These are phyloP conservation scores for Acacia concinna DNA, from an alignment of 331 rosid genomes.

Conservation along the genomic window DNA sequence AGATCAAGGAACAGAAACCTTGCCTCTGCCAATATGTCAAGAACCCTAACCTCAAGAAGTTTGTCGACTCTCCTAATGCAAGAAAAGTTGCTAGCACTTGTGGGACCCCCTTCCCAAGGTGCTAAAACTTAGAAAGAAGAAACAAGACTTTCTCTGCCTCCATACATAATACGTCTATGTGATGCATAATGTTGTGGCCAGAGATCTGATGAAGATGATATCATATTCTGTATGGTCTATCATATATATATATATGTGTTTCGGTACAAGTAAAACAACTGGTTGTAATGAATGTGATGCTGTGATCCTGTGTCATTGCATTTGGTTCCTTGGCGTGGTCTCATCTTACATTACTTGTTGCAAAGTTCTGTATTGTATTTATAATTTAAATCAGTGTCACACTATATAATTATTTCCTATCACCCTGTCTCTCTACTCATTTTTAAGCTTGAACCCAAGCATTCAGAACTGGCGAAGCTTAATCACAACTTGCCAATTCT, in stretches of 20 bases:
- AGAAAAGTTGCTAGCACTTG: conserved; percentile 82
- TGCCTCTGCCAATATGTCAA: conserved; percentile 86
- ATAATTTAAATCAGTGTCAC: conserved; percentile 41
- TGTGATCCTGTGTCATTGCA: conserved; percentile 40
- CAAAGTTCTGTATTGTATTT: conserved; percentile 35
- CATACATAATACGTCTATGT: conserved; percentile 37
- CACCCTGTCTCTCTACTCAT: background rate
- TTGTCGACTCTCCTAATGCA: conserved; percentile 84
- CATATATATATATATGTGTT: conserved; percentile 25
- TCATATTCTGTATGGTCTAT: conserved; percentile 45
- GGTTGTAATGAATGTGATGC: conserved; percentile 41
- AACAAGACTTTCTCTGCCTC: conserved; percentile 23
- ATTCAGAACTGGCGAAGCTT: background rate
- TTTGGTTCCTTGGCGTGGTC: conserved; percentile 50
- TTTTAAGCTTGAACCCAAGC: background rate
- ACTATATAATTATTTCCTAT: conserved; percentile 1
- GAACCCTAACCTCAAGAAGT: conserved; percentile 80
- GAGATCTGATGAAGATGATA: conserved; percentile 28
- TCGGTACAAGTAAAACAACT: conserved; percentile 32
- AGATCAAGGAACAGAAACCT: conserved; percentile 88
- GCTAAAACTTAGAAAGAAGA: conserved; percentile 34
- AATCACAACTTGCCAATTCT: background rate
- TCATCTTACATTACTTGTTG: conserved; percentile 41
- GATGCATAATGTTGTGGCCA: conserved; percentile 33
- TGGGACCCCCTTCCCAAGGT: conserved; percentile 86